Evolutionary conservation across 192 early-diverging fungal species (phyloP).

Genomic region (Backusella westeae): DNA sequence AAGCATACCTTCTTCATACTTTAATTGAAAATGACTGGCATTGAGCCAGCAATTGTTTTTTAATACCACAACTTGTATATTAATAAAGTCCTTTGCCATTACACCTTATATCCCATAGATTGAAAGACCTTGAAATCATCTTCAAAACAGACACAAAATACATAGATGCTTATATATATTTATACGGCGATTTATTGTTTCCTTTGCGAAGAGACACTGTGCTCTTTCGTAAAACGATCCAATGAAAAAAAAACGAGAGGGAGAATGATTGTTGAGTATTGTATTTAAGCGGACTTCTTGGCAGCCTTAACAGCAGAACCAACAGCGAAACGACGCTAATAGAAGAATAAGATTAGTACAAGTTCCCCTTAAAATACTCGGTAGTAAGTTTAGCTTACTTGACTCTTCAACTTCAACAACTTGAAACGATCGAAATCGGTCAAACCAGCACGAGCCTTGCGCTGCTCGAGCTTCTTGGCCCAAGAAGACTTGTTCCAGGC

Average conservation of each 20-base stretch:
- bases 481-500: slow-evolving; percentile 88
- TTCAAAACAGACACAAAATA: neutral
- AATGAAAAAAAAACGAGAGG: neutral
- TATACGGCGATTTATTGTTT: slow-evolving; percentile 3
- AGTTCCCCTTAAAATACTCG: neutral
- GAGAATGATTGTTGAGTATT: neutral
- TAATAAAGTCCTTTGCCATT: neutral
- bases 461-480: slow-evolving; percentile 94
- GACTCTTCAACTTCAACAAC: slow-evolving; percentile 90
- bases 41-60: too few species aligned
- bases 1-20: too few species aligned
- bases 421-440: slow-evolving; percentile 99
- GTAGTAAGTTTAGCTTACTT: slow-evolving; percentile 50
- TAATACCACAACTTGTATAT: too few species aligned
- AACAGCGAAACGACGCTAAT: slow-evolving; percentile 33
- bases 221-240: neutral
- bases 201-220: neutral
- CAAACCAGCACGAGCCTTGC: slow-evolving; percentile 74
- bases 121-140: neutral
- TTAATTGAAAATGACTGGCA: too few species aligned
- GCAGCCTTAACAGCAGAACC: slow-evolving; percentile 23
- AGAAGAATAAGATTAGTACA: neutral
- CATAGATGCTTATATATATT: neutral
- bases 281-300: slow-evolving; percentile 38
- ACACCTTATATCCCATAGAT: neutral